Conservation (phyloP, 108 stramenopile genomes). For the Schizochytrium sp. region DNA sequence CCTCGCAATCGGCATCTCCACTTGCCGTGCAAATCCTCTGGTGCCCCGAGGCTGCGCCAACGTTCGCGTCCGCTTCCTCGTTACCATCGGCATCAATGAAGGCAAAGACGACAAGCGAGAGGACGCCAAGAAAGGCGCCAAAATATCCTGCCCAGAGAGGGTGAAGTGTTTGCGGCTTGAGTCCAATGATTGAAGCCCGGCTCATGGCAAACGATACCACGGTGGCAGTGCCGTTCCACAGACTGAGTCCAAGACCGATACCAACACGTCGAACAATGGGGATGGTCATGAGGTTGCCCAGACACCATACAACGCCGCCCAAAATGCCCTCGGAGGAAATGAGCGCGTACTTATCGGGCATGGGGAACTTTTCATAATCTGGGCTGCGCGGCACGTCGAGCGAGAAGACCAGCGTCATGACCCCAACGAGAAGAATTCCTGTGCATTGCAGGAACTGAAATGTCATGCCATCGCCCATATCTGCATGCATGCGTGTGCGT, state of each 20-base stretch:
- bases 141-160: neutral
- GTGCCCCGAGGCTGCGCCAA: neutral
- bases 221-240: neutral
- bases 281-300: slow-evolving; percentile 1
- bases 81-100: neutral
- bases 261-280: neutral
- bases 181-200: neutral
- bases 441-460: slow-evolving; percentile 12
- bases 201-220: neutral
- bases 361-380: neutral
- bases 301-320: neutral
- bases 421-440: neutral
- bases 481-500: neutral
- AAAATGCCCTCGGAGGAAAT: neutral
- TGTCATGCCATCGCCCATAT: neutral
- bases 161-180: neutral
- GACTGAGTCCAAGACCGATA: neutral
- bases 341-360: neutral
- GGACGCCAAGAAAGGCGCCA: neutral
- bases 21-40: neutral
- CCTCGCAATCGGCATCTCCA: too few relatives aligned
- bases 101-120: neutral
- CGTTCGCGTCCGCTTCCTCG: neutral
- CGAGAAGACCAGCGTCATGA: neutral
- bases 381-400: neutral